A percentile compares a stretch with the other conserved stretches of the same genome.
phyloP scores from a whole-genome alignment of 2,329 filamentous ascomycete genomes.

The Colletotrichum liriopes region DNA sequence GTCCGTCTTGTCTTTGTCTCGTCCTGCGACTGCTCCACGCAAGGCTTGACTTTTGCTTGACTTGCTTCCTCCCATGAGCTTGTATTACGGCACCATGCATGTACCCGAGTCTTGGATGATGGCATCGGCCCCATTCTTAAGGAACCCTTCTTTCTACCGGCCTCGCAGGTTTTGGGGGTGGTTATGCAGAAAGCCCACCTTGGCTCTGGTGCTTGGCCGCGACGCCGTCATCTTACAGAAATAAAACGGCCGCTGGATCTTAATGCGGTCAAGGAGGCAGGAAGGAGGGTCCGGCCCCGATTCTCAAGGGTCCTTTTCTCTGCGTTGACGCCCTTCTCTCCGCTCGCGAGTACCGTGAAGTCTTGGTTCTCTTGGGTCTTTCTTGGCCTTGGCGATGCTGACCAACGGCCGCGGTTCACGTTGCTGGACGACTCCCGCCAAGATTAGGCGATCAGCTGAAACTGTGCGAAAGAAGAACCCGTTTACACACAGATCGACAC shows the following conservation, averaged over 20 bases:
- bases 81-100: constrained; percentile 39
- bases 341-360: constrained; percentile 19
- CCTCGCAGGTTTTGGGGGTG: constrained; percentile 2
- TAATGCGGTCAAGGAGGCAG: neutral
- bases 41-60: constrained; percentile 18
- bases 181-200: constrained; percentile 9
- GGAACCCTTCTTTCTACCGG: neutral
- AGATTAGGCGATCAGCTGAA: constrained; percentile 13
- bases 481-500: neutral
- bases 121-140: constrained; percentile 18
- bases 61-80: constrained; percentile 24
- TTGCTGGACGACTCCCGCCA: constrained; percentile 5
- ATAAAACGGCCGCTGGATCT: constrained; percentile 4
- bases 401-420: constrained; percentile 10
- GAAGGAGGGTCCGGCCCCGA: neutral
- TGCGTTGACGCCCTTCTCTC: constrained; percentile 33
- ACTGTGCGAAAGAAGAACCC: neutral
- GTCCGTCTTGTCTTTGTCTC: constrained; percentile 25
- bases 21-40: constrained; percentile 13
- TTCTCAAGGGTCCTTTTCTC: constrained; percentile 16
- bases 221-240: constrained; percentile 35
- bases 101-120: constrained; percentile 40
- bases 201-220: constrained; percentile 9
- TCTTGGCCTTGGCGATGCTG: constrained; percentile 39
- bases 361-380: constrained; percentile 15